A percentile compares a stretch with the other conserved stretches of the same genome.
Conservation (phyloP, 306 rosid species). For the Biancaea sappan region DNA sequence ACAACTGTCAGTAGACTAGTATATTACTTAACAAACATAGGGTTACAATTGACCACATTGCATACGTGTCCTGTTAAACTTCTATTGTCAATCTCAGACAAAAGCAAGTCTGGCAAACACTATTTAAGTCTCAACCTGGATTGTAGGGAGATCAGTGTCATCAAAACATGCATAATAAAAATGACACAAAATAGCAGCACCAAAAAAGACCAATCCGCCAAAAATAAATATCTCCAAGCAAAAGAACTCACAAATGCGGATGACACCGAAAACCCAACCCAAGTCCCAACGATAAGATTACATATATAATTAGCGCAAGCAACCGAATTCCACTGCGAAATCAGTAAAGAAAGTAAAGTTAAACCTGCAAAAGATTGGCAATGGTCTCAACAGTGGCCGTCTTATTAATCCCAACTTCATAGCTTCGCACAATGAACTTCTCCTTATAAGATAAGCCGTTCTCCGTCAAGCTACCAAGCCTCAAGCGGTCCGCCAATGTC, state of each 20-base stretch:
- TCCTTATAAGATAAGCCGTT: slow-evolving; percentile 85
- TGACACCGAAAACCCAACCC: background rate
- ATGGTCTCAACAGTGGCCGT: slow-evolving; percentile 97
- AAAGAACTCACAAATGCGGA: background rate
- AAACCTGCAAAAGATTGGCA: slow-evolving; percentile 94
- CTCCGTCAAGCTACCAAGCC: slow-evolving; percentile 82
- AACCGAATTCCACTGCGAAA: background rate
- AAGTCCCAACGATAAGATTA: background rate
- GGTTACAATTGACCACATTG: background rate
- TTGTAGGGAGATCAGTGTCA: slow-evolving; percentile 14
- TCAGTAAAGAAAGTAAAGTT: background rate
- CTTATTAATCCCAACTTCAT: slow-evolving; percentile 95
- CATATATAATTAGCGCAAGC: background rate
- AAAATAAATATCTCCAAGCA: background rate
- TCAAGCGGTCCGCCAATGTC: slow-evolving; percentile 68
- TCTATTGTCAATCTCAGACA: background rate
- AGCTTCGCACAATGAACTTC: slow-evolving; percentile 87
- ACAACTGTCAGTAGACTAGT: background rate
- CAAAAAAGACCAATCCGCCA: background rate
- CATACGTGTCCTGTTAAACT: background rate
- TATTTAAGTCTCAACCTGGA: background rate
- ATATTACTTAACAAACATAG: background rate
- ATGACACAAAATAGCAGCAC: slow-evolving; percentile 3
- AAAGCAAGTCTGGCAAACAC: background rate
- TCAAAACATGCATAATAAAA: slow-evolving; percentile 5